A percentile compares a stretch with the other conserved stretches of the same genome.
Conservation (phyloP, 768 basidiomycete species). For the Tubosaeta sp. region DNA sequence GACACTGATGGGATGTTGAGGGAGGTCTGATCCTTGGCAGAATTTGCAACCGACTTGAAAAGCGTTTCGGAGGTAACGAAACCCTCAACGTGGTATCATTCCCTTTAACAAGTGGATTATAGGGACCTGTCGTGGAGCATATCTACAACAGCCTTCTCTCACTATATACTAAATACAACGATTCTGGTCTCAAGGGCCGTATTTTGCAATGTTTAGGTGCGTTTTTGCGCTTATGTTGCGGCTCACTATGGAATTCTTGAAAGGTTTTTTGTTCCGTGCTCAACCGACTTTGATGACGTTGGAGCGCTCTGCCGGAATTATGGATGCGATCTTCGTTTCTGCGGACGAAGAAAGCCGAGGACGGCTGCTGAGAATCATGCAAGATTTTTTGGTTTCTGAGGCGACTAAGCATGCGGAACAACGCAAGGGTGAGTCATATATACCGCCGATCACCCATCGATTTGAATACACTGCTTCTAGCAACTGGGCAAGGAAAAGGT, state of each 20-base stretch:
- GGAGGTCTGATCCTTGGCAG: conserved; percentile 30
- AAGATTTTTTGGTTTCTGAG: conserved; percentile 86
- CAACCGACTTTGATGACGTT: conserved; percentile 89
- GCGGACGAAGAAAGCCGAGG: conserved; percentile 67
- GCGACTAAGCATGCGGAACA: conserved; percentile 69
- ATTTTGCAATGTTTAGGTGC: conserved; percentile 83
- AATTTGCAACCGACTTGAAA: conserved; percentile 52
- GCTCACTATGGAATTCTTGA: not conserved
- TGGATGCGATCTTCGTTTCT: conserved; percentile 85
- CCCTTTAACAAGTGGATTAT: conserved; percentile 3
- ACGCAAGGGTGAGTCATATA: conserved; percentile 51
- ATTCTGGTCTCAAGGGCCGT: conserved; percentile 58
- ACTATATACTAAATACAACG: conserved; percentile 64
- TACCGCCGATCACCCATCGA: not conserved
- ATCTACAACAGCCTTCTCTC: conserved; percentile 70
- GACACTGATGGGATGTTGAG: too few relatives aligned
- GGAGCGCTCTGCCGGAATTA: conserved; percentile 72
- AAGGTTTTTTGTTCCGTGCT: conserved; percentile 89
- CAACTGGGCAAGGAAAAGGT: conserved; percentile 17
- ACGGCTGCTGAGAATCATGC: conserved; percentile 80
- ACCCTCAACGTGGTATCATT: not conserved
- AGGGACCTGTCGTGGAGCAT: conserved; percentile 78
- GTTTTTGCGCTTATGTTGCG: conserved; percentile 12
- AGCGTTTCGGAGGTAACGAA: conserved; percentile 50
- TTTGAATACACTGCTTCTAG: conserved; percentile 3